Conservation (phyloP, 768 basidiomycete species). For the Collybiopsis luxurians region DNA sequence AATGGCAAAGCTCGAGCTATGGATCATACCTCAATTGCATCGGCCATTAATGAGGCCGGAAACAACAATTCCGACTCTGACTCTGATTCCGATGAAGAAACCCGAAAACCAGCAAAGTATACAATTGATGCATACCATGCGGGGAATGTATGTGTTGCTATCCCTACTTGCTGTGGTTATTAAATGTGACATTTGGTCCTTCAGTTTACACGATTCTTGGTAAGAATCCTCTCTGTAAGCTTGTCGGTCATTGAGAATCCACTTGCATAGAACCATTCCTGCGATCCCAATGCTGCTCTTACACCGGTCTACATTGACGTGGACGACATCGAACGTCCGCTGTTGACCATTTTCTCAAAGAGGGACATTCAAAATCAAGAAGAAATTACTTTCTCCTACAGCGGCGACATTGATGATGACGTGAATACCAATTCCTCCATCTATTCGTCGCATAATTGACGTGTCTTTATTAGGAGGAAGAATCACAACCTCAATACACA, state of each 20-base stretch:
- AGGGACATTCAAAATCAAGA: conserved; percentile 62
- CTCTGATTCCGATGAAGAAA: background rate
- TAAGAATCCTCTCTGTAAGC: conserved; percentile 31
- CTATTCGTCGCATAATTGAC: no score
- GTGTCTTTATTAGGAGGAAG: background rate
- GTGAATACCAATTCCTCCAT: background rate
- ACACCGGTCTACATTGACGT: conserved; percentile 81
- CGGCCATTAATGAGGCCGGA: background rate
- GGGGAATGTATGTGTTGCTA: conserved; percentile 63
- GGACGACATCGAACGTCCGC: conserved; percentile 64
- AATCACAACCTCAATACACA: background rate
- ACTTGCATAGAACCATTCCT: conserved; percentile 76
- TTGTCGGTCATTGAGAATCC: no score
- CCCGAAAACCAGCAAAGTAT: conserved; percentile 34
- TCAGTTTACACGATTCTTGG: conserved; percentile 90
- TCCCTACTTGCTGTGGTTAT: background rate
- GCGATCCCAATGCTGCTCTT: conserved; percentile 79
- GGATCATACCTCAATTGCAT: background rate
- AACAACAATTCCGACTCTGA: conserved; percentile 14
- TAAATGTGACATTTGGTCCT: conserved; percentile 3
- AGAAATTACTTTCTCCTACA: conserved; percentile 79
- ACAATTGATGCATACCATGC: conserved; percentile 86
- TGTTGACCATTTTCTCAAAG: conserved; percentile 63
- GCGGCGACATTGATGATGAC: conserved; percentile 45
- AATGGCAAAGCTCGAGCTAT: background rate